Percentiles rank a stretch among this genome's conserved stretches.
phyloP scores from a whole-genome alignment of 2,329 filamentous ascomycete genomes.

The Penicillium brevicompactum region DNA sequence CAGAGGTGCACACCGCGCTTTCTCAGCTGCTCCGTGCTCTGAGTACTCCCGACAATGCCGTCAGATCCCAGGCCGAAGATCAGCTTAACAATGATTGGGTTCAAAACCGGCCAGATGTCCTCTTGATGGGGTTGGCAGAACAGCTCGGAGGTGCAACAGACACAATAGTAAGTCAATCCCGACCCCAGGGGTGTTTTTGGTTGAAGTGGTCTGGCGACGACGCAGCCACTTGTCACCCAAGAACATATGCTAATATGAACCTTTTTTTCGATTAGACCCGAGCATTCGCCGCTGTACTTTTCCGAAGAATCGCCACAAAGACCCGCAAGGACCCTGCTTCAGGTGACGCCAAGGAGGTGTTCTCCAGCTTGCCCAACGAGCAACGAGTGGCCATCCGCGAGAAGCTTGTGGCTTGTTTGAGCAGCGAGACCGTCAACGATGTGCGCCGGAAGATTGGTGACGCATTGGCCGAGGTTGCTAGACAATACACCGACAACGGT shows the following conservation, averaged over 20 bases:
- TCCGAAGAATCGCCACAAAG: slow-evolving; percentile 89
- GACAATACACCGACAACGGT: slow-evolving; percentile 94
- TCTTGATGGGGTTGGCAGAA: slow-evolving; percentile 92
- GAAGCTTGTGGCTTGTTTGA: slow-evolving; percentile 78
- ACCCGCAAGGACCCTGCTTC: slow-evolving; percentile 71
- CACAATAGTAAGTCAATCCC: slow-evolving; percentile 62
- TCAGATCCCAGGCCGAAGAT: slow-evolving; percentile 84
- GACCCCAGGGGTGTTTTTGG: slow-evolving; percentile 4
- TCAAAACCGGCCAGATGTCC: slow-evolving; percentile 73
- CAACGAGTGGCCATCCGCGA: slow-evolving; percentile 78
- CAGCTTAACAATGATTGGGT: slow-evolving; percentile 92
- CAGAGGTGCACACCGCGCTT: slow-evolving; percentile 82
- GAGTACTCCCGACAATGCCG: slow-evolving; percentile 83
- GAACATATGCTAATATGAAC: slow-evolving; percentile 5
- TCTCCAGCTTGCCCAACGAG: slow-evolving; percentile 73
- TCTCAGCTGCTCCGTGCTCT: slow-evolving; percentile 83
- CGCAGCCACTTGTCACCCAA: background rate
- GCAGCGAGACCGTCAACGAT: slow-evolving; percentile 69
- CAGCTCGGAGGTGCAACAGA: slow-evolving; percentile 81
- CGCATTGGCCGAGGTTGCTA: slow-evolving; percentile 91
- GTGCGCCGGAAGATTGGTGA: slow-evolving; percentile 96
- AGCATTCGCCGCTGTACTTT: slow-evolving; percentile 90
- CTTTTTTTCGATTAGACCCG: slow-evolving; percentile 63
- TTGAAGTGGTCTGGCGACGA: background rate
- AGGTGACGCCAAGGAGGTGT: slow-evolving; percentile 77